phyloP scores from a whole-genome alignment of 208 protist genomes.

The Acanthamoeba quina region DNA sequence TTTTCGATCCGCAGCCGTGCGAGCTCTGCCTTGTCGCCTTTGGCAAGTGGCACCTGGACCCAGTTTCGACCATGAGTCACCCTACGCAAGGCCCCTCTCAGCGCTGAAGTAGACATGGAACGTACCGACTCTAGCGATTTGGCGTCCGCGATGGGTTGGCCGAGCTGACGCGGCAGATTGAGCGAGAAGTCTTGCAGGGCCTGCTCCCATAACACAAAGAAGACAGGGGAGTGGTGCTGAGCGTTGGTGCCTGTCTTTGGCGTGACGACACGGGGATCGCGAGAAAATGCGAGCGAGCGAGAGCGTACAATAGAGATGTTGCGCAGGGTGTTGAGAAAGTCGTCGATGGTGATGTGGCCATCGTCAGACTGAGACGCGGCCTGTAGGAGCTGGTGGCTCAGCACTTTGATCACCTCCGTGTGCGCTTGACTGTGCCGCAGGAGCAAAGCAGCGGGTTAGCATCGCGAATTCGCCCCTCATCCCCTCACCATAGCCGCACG shows the following conservation, averaged over 20 bases:
- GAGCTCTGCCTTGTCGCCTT: background rate
- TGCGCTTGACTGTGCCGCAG: background rate
- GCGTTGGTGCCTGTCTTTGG: background rate
- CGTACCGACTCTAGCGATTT: background rate
- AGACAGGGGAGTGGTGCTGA: background rate
- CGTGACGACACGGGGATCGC: background rate
- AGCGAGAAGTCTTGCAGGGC: conserved; percentile 55
- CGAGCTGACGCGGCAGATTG: background rate
- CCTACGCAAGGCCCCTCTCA: background rate
- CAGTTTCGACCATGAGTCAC: background rate
- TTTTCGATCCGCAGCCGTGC: conserved; percentile 35
- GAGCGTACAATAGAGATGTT: conserved; percentile 49
- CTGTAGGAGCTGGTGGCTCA: background rate
- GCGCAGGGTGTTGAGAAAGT: conserved; percentile 31
- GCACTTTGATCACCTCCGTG: conserved; percentile 9
- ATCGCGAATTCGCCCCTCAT: background rate
- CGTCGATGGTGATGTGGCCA: conserved; percentile 3
- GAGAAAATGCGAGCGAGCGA: background rate
- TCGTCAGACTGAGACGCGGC: background rate
- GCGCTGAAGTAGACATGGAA: background rate
- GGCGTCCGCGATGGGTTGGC: background rate
- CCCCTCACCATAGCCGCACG: background rate
- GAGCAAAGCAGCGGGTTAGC: background rate
- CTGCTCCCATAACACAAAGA: background rate
- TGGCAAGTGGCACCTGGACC: background rate